Conservation (phyloP, 2,329 filamentous ascomycete genomes). For the Grosmannia serpens region DNA sequence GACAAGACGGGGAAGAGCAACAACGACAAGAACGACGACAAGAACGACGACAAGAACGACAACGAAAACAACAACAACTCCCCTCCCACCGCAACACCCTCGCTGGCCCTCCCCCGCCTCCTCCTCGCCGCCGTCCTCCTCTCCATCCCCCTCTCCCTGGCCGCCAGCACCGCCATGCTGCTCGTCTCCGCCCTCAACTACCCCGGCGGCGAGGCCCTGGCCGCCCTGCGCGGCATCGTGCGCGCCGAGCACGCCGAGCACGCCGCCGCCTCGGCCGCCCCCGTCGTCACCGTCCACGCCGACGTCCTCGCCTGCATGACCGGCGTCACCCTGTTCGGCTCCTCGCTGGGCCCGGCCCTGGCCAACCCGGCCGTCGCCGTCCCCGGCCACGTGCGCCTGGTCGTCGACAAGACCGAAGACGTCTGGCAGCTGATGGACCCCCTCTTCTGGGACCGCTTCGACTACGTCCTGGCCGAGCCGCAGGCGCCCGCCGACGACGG, state of each 20-base stretch:
- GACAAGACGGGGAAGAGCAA: background rate
- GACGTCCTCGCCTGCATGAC: constrained; percentile 62
- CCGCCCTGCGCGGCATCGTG: constrained; percentile 33
- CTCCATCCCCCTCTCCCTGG: constrained; percentile 50
- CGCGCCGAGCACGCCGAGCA: constrained; percentile 15
- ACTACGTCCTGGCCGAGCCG: constrained; percentile 49
- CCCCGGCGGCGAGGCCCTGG: constrained; percentile 73
- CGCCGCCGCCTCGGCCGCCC: constrained; percentile 17
- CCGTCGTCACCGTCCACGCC: constrained; percentile 40
- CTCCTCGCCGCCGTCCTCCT: constrained; percentile 42
- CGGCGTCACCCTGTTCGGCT: constrained; percentile 54
- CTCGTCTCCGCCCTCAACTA: constrained; percentile 83
- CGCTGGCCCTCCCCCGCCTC: constrained; percentile 32
- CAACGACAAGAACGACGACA: background rate
- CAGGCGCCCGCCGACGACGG: background rate
- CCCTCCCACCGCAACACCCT: constrained; percentile 22
- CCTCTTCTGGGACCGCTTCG: constrained; percentile 51
- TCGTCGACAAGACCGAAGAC: constrained; percentile 55
- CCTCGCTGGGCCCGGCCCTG: constrained; percentile 20
- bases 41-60: background rate
- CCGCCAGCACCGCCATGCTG: constrained; percentile 55
- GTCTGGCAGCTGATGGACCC: constrained; percentile 28
- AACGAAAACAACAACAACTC: background rate
- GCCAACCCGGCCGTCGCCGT: constrained; percentile 11
- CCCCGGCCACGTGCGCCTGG: constrained; percentile 11